Conservation (phyloP, 2,329 filamentous ascomycete species). For the Huntiella savannae region DNA sequence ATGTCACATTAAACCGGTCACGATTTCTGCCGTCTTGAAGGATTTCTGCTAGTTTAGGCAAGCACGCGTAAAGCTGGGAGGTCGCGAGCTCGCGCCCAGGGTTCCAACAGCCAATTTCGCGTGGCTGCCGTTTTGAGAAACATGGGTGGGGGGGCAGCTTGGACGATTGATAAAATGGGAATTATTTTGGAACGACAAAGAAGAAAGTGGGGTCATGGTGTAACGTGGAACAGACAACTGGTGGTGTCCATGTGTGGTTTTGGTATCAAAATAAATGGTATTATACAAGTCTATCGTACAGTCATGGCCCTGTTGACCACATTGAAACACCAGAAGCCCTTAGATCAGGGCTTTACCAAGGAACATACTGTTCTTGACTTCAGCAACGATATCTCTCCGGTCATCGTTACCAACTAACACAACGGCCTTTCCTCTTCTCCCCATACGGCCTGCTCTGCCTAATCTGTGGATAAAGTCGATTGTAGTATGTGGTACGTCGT, state of each 20-base stretch:
- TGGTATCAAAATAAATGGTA: neutral
- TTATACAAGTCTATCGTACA: neutral
- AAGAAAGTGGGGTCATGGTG: neutral
- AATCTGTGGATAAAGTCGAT: slow-evolving; percentile 97
- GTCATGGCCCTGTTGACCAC: neutral
- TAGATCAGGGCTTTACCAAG: slow-evolving; percentile 62
- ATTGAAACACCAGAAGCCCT: slow-evolving; percentile 2
- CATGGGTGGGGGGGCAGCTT: neutral
- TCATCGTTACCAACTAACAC: slow-evolving; percentile 83
- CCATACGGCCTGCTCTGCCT: slow-evolving; percentile 83
- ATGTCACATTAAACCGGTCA: too few species aligned
- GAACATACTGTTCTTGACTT: slow-evolving; percentile 81
- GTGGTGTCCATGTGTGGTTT: neutral
- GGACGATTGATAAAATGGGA: neutral
- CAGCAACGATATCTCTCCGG: slow-evolving; percentile 71
- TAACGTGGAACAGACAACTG: neutral
- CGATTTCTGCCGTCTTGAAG: too few species aligned
- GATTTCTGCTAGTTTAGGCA: slow-evolving; percentile 1
- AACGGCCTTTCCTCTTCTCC: slow-evolving; percentile 68
- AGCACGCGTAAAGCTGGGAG: slow-evolving; percentile 9
- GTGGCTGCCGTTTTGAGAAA: neutral
- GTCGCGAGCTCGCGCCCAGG: neutral
- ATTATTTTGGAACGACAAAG: neutral
- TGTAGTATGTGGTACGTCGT: slow-evolving; percentile 93
- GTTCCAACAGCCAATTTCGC: neutral